Percentiles rank a stretch among this genome's conserved stretches.
These are phyloP conservation scores for Kwoniella europaea DNA, from an alignment of 768 basidiomycete species.

Conservation along the genomic window DNA sequence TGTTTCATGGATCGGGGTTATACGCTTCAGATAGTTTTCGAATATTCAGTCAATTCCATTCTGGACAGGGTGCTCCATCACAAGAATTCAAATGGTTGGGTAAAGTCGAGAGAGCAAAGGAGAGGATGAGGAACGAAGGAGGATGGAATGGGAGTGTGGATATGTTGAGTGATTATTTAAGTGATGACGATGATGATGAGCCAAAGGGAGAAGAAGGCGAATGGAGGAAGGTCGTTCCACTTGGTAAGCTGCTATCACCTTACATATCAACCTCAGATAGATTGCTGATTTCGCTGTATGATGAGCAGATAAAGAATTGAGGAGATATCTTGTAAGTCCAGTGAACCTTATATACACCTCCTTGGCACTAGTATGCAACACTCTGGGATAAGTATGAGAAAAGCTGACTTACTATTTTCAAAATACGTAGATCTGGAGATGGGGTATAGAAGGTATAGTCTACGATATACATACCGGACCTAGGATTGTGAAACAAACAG, in stretches of 20 bases:
- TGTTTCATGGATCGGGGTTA: constrained; percentile 69
- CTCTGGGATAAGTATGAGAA: background rate
- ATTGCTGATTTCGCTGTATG: background rate
- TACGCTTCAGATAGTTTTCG: constrained; percentile 79
- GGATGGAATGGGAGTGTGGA: constrained; percentile 10
- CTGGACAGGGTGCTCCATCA: constrained; percentile 47
- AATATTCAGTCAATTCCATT: constrained; percentile 64
- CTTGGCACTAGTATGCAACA: background rate
- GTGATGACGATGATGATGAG: constrained; percentile 33
- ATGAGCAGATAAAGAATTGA: constrained; percentile 68
- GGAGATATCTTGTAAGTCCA: constrained; percentile 67
- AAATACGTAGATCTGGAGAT: constrained; percentile 69
- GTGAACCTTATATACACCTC: background rate
- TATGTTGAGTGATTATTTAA: constrained; percentile 30
- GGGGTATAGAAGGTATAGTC: constrained; percentile 65
- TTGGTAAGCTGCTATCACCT: constrained; percentile 25
- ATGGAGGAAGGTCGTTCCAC: constrained; percentile 70
- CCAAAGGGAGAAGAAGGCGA: constrained; percentile 58
- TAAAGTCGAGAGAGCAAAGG: constrained; percentile 26
- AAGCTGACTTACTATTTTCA: background rate
- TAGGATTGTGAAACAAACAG: constrained; percentile 28
- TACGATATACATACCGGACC: constrained; percentile 46
- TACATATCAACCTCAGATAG: background rate
- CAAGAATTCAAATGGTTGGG: constrained; percentile 40
- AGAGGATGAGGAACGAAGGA: constrained; percentile 17